Evolutionary conservation across 305 asterid genomes (phyloP).

Genomic region (Solanum hybrid): DNA sequence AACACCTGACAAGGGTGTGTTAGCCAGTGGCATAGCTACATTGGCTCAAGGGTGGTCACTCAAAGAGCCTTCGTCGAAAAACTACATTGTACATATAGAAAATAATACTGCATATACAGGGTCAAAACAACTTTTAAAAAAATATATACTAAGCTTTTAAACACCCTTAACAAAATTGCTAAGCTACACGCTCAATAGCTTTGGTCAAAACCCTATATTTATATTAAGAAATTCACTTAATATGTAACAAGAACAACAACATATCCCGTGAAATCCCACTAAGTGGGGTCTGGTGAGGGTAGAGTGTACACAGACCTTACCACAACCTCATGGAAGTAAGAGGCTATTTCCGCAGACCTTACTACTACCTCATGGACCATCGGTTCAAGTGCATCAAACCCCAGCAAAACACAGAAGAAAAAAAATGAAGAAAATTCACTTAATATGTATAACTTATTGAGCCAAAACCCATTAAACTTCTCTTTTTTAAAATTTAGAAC

Average conservation of each 20-base stretch:
- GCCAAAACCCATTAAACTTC: background rate
- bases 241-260: background rate
- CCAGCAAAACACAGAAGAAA: background rate
- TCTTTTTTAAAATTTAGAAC: background rate
- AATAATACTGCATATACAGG: background rate
- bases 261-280: background rate
- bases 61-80: background rate
- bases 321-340: background rate
- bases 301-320: background rate
- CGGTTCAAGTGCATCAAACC: background rate
- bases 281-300: background rate
- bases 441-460: background rate
- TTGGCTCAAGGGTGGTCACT: background rate
- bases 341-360: background rate
- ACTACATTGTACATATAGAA: background rate
- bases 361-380: background rate
- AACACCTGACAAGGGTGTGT: background rate
- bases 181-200: background rate
- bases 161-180: background rate
- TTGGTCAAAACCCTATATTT: background rate
- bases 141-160: background rate
- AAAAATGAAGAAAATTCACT: background rate
- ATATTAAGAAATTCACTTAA: background rate
- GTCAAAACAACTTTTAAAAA: background rate
- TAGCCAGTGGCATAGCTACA: background rate